These are phyloP conservation scores for Sarocladium kiliense DNA, from an alignment of 2,329 filamentous ascomycete genomes.

Conservation along the genomic window DNA sequence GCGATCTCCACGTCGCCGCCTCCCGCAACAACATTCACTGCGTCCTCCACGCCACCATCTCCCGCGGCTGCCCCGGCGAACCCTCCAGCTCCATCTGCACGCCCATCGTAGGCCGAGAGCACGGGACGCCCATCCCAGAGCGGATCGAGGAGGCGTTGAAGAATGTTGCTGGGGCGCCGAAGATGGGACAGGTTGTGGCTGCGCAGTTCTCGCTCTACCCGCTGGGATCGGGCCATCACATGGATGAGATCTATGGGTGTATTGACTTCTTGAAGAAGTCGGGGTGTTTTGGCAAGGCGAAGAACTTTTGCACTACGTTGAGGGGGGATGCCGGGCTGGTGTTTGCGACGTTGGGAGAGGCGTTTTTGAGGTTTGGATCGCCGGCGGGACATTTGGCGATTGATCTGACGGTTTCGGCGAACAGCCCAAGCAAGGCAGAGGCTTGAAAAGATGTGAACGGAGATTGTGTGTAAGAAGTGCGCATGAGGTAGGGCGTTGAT, in stretches of 20 bases:
- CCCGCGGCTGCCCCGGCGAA: slow-evolving; percentile 4
- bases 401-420: slow-evolving; percentile 4
- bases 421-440: slow-evolving; percentile 1
- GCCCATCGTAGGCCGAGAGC: background rate
- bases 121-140: background rate
- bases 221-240: background rate
- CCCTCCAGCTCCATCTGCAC: background rate
- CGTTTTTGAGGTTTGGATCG: background rate
- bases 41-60: slow-evolving; percentile 2
- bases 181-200: background rate
- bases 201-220: slow-evolving; percentile 4
- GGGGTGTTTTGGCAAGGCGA: background rate
- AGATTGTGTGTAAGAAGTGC: background rate
- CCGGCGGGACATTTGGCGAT: slow-evolving; percentile 1
- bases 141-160: background rate
- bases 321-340: slow-evolving; percentile 1
- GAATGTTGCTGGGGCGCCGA: background rate
- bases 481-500: background rate
- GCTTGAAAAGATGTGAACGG: background rate
- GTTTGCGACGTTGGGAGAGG: background rate
- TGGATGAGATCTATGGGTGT: slow-evolving; percentile 5
- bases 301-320: slow-evolving; percentile 4
- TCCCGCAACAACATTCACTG: background rate
- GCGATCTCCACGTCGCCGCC: slow-evolving; percentile 2
- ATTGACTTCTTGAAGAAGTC: slow-evolving; percentile 1